Base-by-base conservation (phyloP, 805 yeast genomes). In the Lachancea lanzarotensis region DNA sequence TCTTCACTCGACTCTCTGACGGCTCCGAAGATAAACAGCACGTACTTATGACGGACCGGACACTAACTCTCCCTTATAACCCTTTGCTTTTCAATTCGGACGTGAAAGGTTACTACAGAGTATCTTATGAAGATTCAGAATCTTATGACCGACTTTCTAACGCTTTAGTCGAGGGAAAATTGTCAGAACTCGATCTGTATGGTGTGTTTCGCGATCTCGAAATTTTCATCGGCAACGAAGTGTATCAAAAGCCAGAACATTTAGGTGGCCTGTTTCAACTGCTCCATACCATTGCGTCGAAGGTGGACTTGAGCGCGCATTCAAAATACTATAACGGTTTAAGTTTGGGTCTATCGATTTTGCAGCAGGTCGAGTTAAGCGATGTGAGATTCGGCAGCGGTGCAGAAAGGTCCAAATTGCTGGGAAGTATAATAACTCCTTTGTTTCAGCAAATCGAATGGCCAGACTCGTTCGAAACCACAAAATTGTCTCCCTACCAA, bases 101-200 rank as follows among this genome's bases (percentile, higher is more conserved):
- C 32, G 42, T 52, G 13, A 48, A 69, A 18, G 80, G 78, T 1
- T 67, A 76, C 49, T 74, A 71, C 50, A 70, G 73, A 42, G 74
- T 74, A 0, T 67, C 73, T 10, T 82, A 81, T 51, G 66, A 62
- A 19, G 50, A 63, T 29, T 12, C 43, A 4, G 42, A 47, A 16
- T 51, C 64, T 27, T 62, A 62, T 40, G 56, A 60, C 2, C 52
- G 49, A 17, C 50, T 72, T 5, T 42, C 50, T 18, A 40, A 47
- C 1, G 50, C 46, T 20, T 9, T 59, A 4, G 46, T 54, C 20
- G 17, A 52, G 7, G 56, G 58, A 1, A 38, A 35, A 12, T 33
- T 70, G 11, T 47, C 64, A 1, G 50, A 47, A 2, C 15, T 49
- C 6, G 70, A 68, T 42, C 18, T 68, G 4, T 44, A 58, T 25